Percentiles rank a stretch among this genome's conserved stretches.
These are phyloP conservation scores for Lotus japonicus DNA, from an alignment of 306 rosid species.

Conservation along the genomic window DNA sequence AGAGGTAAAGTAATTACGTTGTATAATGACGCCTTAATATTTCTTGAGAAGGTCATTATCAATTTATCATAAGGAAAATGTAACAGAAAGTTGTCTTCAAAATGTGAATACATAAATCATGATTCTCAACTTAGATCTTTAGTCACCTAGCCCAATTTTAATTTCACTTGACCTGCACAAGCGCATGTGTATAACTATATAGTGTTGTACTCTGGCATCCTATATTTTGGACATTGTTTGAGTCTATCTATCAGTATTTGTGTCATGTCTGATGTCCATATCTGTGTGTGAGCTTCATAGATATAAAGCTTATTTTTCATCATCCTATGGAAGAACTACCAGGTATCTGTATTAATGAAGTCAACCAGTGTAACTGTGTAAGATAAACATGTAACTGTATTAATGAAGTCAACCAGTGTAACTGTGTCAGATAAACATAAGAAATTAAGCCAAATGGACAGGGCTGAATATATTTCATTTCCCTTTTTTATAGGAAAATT, in stretches of 20 bases:
- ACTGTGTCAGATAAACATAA: background rate
- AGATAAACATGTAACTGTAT: background rate
- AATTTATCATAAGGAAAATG: background rate
- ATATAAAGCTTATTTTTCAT: background rate
- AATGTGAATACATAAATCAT: too few relatives aligned
- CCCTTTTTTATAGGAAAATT: background rate
- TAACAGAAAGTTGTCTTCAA: background rate
- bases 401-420: constrained; percentile 1
- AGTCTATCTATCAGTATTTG: background rate
- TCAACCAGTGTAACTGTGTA: background rate
- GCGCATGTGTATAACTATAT: background rate
- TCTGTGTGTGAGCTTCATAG: background rate
- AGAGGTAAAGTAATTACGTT: too few relatives aligned
- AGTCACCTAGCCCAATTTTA: too few relatives aligned
- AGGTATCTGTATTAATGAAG: background rate
- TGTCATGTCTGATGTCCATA: background rate
- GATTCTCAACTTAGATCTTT: too few relatives aligned
- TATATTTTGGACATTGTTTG: background rate
- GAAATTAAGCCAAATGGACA: background rate
- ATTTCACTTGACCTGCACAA: too few relatives aligned
- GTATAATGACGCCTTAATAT: too few relatives aligned
- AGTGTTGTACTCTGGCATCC: background rate
- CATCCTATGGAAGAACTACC: background rate
- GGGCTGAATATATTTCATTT: background rate
- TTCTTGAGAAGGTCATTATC: background rate